Percentiles rank a stretch among this genome's conserved stretches.
Evolutionary conservation across 495 filamentous ascomycete species (phyloP).

Genomic region (Umbilicaria muhlenbergii): DNA sequence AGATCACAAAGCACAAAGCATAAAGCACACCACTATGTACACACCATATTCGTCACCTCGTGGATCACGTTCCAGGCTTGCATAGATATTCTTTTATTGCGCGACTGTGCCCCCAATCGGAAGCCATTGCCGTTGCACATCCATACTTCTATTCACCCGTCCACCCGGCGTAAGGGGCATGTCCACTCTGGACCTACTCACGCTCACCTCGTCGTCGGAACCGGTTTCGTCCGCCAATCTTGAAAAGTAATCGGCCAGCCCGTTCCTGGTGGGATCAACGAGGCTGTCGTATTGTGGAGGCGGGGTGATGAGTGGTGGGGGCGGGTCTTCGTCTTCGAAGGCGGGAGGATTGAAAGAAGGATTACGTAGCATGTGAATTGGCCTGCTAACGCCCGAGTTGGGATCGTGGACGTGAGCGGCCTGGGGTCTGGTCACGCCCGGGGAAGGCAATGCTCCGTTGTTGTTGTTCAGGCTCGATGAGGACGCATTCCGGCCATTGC

Average conservation of each 20-base stretch:
- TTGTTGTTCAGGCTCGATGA: constrained; percentile 7
- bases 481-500: constrained; percentile 12
- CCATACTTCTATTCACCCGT: constrained; percentile 56
- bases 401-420: constrained; percentile 31
- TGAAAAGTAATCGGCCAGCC: constrained; percentile 83
- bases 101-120: constrained; percentile 28
- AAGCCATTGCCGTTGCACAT: constrained; percentile 36
- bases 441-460: constrained; percentile 13
- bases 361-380: constrained; percentile 77
- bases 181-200: constrained; percentile 31
- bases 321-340: constrained; percentile 79
- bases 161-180: constrained; percentile 57
- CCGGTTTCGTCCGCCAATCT: constrained; percentile 45
- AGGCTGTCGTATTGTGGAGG: constrained; percentile 80
- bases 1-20: too few relatives aligned
- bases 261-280: constrained; percentile 63
- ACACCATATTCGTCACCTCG: too few relatives aligned
- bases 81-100: constrained; percentile 13
- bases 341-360: constrained; percentile 85
- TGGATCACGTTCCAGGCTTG: too few relatives aligned
- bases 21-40: too few relatives aligned
- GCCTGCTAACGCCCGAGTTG: constrained; percentile 33
- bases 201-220: constrained; percentile 36
- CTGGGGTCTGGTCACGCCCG: constrained; percentile 28
- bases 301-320: constrained; percentile 67